Evolutionary conservation across 768 basidiomycete species (phyloP), one percentile per base, ranked within the genome.

Genomic region (Amanita subjunquillea): DNA sequence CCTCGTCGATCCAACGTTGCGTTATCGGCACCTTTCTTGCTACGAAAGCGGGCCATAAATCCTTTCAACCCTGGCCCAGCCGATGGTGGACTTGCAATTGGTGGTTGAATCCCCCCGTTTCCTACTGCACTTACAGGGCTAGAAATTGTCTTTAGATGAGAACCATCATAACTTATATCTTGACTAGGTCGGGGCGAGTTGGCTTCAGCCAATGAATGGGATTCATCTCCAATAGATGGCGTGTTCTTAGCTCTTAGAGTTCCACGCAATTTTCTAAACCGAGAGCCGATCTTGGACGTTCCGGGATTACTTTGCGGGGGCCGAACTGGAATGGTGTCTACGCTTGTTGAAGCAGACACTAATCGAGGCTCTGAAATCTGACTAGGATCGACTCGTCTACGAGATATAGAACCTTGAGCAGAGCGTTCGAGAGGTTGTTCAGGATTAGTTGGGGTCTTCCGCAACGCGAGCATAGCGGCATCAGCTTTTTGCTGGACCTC

Each of bases 31-130:
- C 71, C 72, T 55, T 74, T 76, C 56, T 75, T 76, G 32, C 68
- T 66, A 36, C 86, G 76, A 63, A 91, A 87, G 29, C 85, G 80
- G 27, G 87, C 79, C 78, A 91, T 89, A 65, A 91, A 83, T 12
- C 87, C 83, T 64, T 80, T 87, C 23, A 91, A 61, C 20, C 87
- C 83, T 32, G 88, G 88, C 17, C 82, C 74, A 25, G 85, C 78
- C 20, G 83, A 80, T 3, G 85, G 81, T n/a, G 85, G 83, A 55
- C 76, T 79, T 2, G 79, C 66, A 29, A 78, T 64, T 17, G 78
- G 66, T 3, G 77, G 72, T 62, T 80, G 85, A 55, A 77, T 74
- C 57, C 79, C 73, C 22, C 66, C 68, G 15, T 69, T 59, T 46
- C 87, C 85, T 3, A 73, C 74, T 6, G 79, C 71, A 56, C 76